Evolutionary conservation across 192 early-diverging fungal genomes (phyloP).

Genomic region (Spizellomyces punctatus): DNA sequence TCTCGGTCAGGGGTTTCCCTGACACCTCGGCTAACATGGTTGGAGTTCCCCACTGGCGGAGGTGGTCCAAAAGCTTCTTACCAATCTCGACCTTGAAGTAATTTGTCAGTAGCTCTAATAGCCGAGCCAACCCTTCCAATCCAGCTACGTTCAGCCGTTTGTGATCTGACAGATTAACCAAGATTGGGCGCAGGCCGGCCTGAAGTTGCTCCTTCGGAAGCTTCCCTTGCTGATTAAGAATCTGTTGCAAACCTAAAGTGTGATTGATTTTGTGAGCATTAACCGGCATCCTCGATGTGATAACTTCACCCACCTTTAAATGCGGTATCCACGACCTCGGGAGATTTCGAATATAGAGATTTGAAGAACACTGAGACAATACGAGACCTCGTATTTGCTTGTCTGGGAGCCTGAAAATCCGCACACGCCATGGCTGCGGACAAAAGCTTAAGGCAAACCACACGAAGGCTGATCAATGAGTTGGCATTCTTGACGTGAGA

Average conservation of each 20-base stretch:
- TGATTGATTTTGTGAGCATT: neutral
- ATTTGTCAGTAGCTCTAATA: slow-evolving; percentile 91
- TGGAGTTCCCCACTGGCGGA: slow-evolving; percentile 91
- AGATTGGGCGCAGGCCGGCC: slow-evolving; percentile 91
- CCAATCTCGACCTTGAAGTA: slow-evolving; percentile 99
- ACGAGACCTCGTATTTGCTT: slow-evolving; percentile 77
- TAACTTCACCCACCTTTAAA: slow-evolving; percentile 64
- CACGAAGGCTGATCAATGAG: slow-evolving; percentile 83
- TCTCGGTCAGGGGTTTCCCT: slow-evolving; percentile 81
- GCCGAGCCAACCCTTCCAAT: slow-evolving; percentile 89
- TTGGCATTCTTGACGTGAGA: slow-evolving; percentile 80
- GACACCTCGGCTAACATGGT: slow-evolving; percentile 78
- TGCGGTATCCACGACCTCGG: slow-evolving; percentile 93
- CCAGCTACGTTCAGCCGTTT: slow-evolving; percentile 90
- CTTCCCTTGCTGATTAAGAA: slow-evolving; percentile 80
- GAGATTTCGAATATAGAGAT: slow-evolving; percentile 91
- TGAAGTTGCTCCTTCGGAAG: slow-evolving; percentile 94
- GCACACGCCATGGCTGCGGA: slow-evolving; percentile 89
- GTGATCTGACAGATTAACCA: slow-evolving; percentile 94
- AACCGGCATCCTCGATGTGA: neutral
- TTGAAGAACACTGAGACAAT: slow-evolving; percentile 99
- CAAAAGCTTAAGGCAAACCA: slow-evolving; percentile 96
- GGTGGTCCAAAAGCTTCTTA: slow-evolving; percentile 95
- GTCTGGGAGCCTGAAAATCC: slow-evolving; percentile 75
- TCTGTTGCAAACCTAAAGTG: slow-evolving; percentile 68